A percentile compares a stretch with the other conserved stretches of the same genome.
These are phyloP conservation scores for Ogataea hybrid DNA, from an alignment of 1,139 yeast species.

Conservation along the genomic window DNA sequence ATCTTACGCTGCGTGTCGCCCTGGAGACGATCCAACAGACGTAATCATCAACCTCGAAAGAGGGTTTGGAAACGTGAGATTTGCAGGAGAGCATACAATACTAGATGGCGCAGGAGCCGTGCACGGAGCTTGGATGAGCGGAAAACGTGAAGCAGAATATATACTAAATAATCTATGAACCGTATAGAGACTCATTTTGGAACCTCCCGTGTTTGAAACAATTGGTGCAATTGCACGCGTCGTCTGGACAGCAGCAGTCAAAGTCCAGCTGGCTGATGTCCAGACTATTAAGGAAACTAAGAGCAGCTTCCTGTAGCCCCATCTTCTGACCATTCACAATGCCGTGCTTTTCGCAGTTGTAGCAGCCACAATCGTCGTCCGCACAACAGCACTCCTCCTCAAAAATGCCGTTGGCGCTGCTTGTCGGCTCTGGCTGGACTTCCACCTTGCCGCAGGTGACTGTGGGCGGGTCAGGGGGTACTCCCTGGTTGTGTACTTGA, in stretches of 20 bases:
- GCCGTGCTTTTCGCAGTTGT: constrained; percentile 54
- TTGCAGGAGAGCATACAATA: constrained; percentile 88
- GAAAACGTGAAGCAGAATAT: constrained; percentile 65
- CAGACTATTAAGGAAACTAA: constrained; percentile 17
- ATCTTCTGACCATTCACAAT: constrained; percentile 44
- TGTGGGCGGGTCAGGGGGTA: not conserved
- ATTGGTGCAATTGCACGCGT: constrained; percentile 48
- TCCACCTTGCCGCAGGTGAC: constrained; percentile 18
- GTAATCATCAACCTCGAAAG: constrained; percentile 52
- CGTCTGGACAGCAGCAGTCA: constrained; percentile 44
- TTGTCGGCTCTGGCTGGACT: not conserved
- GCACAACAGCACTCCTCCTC: constrained; percentile 41
- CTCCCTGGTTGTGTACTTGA: constrained; percentile 38
- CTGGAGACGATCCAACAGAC: constrained; percentile 68
- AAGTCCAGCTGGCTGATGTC: constrained; percentile 23
- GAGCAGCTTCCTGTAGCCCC: constrained; percentile 26
- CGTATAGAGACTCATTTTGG: constrained; percentile 14
- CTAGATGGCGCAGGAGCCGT: constrained; percentile 86
- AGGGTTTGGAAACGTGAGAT: constrained; percentile 51
- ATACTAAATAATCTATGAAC: constrained; percentile 34
- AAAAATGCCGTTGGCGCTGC: not conserved
- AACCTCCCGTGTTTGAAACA: constrained; percentile 57
- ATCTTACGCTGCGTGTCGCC: constrained; percentile 66
- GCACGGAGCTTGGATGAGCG: constrained; percentile 79
- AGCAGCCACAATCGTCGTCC: constrained; percentile 47